These are phyloP conservation scores for Termitomyces sp. DNA, from an alignment of 768 basidiomycete species.

Conservation along the genomic window DNA sequence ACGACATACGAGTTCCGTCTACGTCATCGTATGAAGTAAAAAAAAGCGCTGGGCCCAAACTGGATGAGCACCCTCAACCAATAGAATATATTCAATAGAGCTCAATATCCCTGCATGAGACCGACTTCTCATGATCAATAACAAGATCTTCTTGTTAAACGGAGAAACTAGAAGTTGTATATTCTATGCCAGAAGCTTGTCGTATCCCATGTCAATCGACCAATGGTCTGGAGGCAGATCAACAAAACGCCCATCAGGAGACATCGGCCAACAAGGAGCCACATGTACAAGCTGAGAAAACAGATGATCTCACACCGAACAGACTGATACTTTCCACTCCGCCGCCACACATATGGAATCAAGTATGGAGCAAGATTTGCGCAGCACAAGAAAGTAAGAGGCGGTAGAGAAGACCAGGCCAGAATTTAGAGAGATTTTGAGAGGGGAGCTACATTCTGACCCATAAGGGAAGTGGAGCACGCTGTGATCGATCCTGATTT, in stretches of 20 bases:
- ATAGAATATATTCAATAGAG: neutral
- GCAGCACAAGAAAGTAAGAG: neutral
- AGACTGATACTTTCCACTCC: neutral
- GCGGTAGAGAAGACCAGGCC: neutral
- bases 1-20: too few species aligned
- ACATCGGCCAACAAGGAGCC: neutral
- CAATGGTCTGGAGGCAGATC: neutral
- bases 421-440: neutral
- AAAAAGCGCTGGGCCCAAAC: neutral
- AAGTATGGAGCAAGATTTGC: neutral
- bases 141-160: neutral
- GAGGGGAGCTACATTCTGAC: neutral
- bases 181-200: neutral
- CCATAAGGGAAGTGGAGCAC: slow-evolving; percentile 6
- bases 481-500: slow-evolving; percentile 2
- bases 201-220: neutral
- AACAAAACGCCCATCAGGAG: neutral
- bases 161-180: neutral
- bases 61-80: neutral
- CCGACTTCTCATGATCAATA: neutral
- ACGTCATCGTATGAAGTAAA: neutral
- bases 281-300: neutral
- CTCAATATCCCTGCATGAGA: neutral
- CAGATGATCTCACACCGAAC: neutral
- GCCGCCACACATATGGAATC: neutral